These are phyloP conservation scores for Lachnellula hyalina DNA, from an alignment of 2,329 filamentous ascomycete genomes.

Conservation along the genomic window DNA sequence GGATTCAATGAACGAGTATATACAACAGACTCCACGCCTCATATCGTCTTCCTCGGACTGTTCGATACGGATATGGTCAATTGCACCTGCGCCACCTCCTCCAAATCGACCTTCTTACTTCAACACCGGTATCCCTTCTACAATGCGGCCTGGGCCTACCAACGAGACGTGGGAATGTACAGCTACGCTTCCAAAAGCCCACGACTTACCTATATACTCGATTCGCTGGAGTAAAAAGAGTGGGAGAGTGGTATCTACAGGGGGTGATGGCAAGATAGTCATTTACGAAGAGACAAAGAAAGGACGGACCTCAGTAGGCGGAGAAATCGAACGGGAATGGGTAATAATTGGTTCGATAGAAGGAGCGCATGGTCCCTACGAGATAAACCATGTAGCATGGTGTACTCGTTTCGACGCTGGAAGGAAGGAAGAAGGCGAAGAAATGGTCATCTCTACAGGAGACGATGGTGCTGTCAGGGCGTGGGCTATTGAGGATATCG, in stretches of 20 bases:
- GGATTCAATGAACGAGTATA: slow-evolving; percentile 34
- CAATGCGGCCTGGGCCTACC: slow-evolving; percentile 66
- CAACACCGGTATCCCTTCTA: slow-evolving; percentile 70
- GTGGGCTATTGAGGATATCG: slow-evolving; percentile 57
- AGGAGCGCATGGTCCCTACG: slow-evolving; percentile 83
- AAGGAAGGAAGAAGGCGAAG: slow-evolving; percentile 56
- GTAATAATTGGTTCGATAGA: slow-evolving; percentile 61
- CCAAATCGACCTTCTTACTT: slow-evolving; percentile 29
- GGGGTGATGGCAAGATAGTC: slow-evolving; percentile 77
- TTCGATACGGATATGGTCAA: slow-evolving; percentile 73
- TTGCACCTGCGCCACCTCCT: slow-evolving; percentile 34
- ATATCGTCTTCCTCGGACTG: slow-evolving; percentile 82
- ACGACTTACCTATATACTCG: slow-evolving; percentile 79
- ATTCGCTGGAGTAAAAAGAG: slow-evolving; percentile 75
- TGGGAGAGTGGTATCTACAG: slow-evolving; percentile 79
- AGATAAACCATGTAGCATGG: slow-evolving; percentile 91
- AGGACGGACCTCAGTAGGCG: slow-evolving; percentile 25
- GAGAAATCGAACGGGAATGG: slow-evolving; percentile 54
- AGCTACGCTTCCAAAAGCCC: slow-evolving; percentile 64
- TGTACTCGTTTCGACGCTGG: slow-evolving; percentile 69
- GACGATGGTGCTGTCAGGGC: slow-evolving; percentile 86
- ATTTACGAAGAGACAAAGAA: slow-evolving; percentile 62
- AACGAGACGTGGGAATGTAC: slow-evolving; percentile 84
- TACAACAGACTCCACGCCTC: slow-evolving; percentile 50
- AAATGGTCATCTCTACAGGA: slow-evolving; percentile 85